Conservation (phyloP, 176 grass and related monocot species). For the Canna indica region DNA sequence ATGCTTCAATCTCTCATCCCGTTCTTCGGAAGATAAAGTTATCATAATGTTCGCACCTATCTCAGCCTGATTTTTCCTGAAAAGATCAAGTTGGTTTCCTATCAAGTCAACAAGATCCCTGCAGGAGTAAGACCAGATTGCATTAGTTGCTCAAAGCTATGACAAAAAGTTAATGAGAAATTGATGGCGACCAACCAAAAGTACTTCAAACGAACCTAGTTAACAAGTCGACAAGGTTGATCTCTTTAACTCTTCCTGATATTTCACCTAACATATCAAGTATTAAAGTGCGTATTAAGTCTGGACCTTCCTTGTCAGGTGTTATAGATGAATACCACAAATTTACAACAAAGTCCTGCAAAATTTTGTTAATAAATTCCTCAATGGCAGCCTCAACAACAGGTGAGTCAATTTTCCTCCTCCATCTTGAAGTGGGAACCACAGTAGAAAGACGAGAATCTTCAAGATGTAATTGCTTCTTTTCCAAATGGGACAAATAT, state of each 20-base stretch:
- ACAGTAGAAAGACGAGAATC: conserved; percentile 60
- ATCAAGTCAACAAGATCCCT: conserved; percentile 91
- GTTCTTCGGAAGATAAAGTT: conserved; percentile 91
- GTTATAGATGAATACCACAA: conserved; percentile 85
- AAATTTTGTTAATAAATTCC: conserved; percentile 73
- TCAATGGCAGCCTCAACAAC: conserved; percentile 68
- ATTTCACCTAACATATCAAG: conserved; percentile 80
- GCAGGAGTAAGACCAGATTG: not conserved
- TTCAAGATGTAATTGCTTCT: conserved; percentile 53
- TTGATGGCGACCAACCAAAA: conserved; percentile 6
- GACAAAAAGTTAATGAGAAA: not conserved
- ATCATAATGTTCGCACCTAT: conserved; percentile 81
- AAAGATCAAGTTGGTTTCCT: conserved; percentile 73
- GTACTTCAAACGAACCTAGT: conserved; percentile 50
- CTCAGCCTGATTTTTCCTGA: conserved; percentile 71
- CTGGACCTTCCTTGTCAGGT: conserved; percentile 78
- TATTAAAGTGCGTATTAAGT: conserved; percentile 71
- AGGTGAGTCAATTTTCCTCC: conserved; percentile 77
- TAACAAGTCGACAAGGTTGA: conserved; percentile 92
- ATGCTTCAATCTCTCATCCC: conserved; percentile 76
- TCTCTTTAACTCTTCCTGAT: conserved; percentile 64
- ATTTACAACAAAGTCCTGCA: conserved; percentile 86
- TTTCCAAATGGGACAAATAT: conserved; percentile 61
- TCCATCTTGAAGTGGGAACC: conserved; percentile 69
- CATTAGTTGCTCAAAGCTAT: not conserved